phyloP scores from a whole-genome alignment of 768 basidiomycete genomes.

The Daedaleopsis sinensis region DNA sequence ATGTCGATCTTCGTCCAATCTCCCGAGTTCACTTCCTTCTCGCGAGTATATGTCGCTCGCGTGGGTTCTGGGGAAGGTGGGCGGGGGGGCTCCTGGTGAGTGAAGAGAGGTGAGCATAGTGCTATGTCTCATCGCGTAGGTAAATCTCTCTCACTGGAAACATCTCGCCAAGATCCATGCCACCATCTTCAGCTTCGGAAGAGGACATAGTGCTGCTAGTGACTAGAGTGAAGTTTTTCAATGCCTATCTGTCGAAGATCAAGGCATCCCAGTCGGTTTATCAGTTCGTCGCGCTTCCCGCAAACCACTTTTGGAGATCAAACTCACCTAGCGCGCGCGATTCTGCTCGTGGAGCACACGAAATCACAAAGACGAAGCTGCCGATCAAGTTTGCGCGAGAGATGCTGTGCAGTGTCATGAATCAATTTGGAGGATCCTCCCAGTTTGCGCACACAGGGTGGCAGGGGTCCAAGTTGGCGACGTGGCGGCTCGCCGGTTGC shows the following conservation, averaged over 20 bases:
- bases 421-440: no score
- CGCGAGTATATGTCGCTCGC: slow-evolving; percentile 48
- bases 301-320: no score
- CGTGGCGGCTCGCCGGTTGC: background rate
- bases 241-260: no score
- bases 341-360: background rate
- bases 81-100: slow-evolving; percentile 58
- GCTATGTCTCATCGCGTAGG: background rate
- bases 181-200: background rate
- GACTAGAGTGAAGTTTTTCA: background rate
- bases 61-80: slow-evolving; percentile 72
- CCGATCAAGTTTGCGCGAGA: background rate
- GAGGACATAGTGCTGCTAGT: background rate
- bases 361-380: background rate
- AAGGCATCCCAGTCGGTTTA: no score
- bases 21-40: slow-evolving; percentile 1
- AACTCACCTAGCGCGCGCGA: background rate
- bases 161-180: background rate
- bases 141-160: background rate
- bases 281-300: no score
- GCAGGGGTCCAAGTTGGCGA: background rate
- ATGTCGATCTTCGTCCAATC: slow-evolving; percentile 51
- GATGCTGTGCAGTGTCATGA: background rate
- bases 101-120: background rate
- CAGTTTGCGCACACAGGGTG: background rate